Conservation (phyloP, 148 eudicot genomes). For the Rhododendron ovatum region DNA sequence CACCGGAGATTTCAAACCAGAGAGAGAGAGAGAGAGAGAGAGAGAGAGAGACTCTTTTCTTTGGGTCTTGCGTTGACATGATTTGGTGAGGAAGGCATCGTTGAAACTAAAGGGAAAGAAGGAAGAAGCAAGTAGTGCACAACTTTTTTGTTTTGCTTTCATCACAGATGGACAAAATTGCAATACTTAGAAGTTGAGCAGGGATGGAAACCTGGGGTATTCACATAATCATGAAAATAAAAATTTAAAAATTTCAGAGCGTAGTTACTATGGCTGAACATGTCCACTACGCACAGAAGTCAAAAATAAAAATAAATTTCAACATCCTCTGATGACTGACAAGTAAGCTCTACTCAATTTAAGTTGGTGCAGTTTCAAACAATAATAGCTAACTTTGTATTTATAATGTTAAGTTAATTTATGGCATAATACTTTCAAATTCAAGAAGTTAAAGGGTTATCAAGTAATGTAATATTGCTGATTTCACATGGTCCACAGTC, state of each 20-base stretch:
- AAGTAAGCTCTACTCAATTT: background rate
- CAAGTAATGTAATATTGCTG: background rate
- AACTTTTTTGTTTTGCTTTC: background rate
- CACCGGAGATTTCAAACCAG: background rate
- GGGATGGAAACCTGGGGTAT: background rate
- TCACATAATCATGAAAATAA: background rate
- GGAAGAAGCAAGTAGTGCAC: background rate
- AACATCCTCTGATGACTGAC: background rate
- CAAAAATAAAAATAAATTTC: background rate
- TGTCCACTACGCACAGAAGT: background rate
- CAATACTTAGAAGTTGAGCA: background rate
- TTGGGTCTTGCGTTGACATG: background rate
- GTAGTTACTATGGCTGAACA: background rate
- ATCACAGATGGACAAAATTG: background rate
- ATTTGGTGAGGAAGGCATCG: background rate
- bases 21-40: no score
- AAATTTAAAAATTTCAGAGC: background rate
- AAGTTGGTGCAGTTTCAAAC: background rate
- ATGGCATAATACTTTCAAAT: background rate
- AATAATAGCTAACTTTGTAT: background rate
- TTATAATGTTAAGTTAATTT: background rate
- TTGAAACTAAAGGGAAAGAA: background rate
- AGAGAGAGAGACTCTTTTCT: background rate
- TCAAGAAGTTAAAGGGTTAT: background rate
- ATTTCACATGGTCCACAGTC: background rate